Evolutionary conservation across 805 yeast genomes (phyloP).

Genomic region (Lipomyces sp.): DNA sequence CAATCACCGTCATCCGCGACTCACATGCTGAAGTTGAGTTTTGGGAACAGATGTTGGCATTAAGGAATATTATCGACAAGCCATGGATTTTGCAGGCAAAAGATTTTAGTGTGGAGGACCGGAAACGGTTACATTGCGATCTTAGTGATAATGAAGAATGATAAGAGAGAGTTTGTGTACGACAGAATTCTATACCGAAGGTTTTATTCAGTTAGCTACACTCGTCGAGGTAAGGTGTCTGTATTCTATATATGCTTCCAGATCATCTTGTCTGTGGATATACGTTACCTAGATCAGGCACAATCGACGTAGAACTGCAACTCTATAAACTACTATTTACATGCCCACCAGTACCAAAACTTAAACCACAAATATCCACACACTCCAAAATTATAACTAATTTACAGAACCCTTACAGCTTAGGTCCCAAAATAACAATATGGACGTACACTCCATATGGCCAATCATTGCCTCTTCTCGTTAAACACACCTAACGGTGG

Average conservation of each 20-base stretch:
- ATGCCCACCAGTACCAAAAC: not conserved
- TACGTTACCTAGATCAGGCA: not conserved
- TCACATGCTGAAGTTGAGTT: constrained; percentile 4
- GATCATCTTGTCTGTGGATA: not conserved
- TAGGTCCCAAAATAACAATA: not conserved
- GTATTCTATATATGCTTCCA: not conserved
- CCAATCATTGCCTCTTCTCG: not conserved
- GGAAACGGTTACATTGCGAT: not conserved
- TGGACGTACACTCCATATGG: not conserved
- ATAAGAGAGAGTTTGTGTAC: not conserved
- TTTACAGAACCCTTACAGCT: not conserved
- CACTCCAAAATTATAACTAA: not conserved
- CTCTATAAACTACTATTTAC: not conserved
- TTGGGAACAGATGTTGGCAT: constrained; percentile 3
- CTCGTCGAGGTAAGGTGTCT: not conserved
- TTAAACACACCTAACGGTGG: not conserved
- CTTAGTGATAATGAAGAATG: not conserved
- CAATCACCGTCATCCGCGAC: not conserved
- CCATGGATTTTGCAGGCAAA: constrained; percentile 1
- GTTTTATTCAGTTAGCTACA: not conserved
- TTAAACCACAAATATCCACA: not conserved
- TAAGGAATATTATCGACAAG: constrained; percentile 6
- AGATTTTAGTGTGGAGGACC: not conserved
- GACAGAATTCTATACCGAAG: not conserved
- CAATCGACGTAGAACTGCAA: not conserved